phyloP scores from a whole-genome alignment of 202 grass and related monocot species.

The Elaeis oleifera region DNA sequence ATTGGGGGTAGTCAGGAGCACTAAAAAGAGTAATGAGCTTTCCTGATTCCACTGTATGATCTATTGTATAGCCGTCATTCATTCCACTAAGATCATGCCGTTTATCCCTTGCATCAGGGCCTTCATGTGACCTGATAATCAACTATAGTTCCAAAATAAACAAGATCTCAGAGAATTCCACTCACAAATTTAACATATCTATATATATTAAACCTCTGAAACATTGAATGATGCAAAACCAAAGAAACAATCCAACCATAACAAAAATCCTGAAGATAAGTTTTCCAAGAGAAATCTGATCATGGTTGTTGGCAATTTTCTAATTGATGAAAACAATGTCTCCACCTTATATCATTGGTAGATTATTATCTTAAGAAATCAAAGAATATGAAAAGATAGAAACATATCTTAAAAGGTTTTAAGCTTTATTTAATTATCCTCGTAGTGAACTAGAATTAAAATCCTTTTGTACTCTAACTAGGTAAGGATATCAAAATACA shows the following conservation, averaged over 20 bases:
- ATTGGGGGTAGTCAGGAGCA: slow-evolving; percentile 96
- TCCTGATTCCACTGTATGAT: slow-evolving; percentile 76
- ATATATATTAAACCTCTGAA: neutral
- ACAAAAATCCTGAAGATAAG: too few relatives aligned
- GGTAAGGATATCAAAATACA: too few relatives aligned
- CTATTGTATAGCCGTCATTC: slow-evolving; percentile 84
- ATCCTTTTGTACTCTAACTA: too few relatives aligned
- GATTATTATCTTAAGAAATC: too few relatives aligned
- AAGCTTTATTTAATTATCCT: too few relatives aligned
- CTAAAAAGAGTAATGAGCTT: slow-evolving; percentile 92
- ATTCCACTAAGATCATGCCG: slow-evolving; percentile 67
- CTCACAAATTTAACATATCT: neutral
- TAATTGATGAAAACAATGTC: too few relatives aligned
- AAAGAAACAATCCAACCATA: slow-evolving; percentile 2
- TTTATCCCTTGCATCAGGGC: slow-evolving; percentile 90
- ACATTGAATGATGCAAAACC: neutral
- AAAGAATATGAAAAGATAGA: too few relatives aligned
- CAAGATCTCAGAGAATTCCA: neutral
- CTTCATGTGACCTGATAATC: slow-evolving; percentile 99
- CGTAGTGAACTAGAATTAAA: too few relatives aligned
- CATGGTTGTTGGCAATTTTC: too few relatives aligned
- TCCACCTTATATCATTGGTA: too few relatives aligned
- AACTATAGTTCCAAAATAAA: slow-evolving; percentile 61
- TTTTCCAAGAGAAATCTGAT: too few relatives aligned
- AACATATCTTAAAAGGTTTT: too few relatives aligned